Percentiles rank a stretch among this genome's conserved stretches.
phyloP scores from a whole-genome alignment of 2,329 filamentous ascomycete species.

The Phyllosticta capitalensis region DNA sequence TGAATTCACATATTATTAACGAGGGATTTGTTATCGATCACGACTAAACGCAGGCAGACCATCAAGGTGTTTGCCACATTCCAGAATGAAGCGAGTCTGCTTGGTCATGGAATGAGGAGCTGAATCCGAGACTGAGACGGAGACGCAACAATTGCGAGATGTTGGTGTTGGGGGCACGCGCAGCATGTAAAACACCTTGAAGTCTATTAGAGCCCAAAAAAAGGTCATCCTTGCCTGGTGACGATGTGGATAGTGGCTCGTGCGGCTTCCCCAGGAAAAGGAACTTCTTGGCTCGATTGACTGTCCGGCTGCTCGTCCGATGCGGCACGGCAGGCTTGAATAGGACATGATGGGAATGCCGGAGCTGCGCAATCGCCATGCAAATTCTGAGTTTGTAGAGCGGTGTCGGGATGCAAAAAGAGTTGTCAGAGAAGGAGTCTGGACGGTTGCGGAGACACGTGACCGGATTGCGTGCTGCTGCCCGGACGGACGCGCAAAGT shows the following conservation, averaged over 20 bases:
- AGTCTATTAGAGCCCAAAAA: too few species aligned
- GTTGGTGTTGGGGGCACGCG: too few species aligned
- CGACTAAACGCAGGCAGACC: too few species aligned
- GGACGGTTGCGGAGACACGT: too few species aligned
- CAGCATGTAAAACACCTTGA: too few species aligned
- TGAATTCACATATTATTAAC: neutral
- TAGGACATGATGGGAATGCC: too few species aligned
- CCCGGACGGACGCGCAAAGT: neutral
- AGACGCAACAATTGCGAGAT: too few species aligned
- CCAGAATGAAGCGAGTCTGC: neutral
- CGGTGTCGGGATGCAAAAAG: neutral
- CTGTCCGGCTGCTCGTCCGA: neutral
- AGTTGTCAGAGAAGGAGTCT: too few species aligned
- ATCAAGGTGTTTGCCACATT: neutral
- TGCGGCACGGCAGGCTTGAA: too few species aligned
- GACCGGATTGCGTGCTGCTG: too few species aligned
- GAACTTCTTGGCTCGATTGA: neutral
- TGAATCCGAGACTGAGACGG: too few species aligned
- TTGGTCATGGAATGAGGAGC: neutral
- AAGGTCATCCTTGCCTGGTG: neutral
- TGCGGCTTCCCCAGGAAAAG: neutral
- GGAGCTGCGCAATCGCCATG: neutral
- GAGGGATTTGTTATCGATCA: too few species aligned
- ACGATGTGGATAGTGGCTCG: neutral
- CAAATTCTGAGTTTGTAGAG: neutral